These are phyloP conservation scores for Fragilaria crotonensis DNA, from an alignment of 108 stramenopile species.

Conservation along the genomic window DNA sequence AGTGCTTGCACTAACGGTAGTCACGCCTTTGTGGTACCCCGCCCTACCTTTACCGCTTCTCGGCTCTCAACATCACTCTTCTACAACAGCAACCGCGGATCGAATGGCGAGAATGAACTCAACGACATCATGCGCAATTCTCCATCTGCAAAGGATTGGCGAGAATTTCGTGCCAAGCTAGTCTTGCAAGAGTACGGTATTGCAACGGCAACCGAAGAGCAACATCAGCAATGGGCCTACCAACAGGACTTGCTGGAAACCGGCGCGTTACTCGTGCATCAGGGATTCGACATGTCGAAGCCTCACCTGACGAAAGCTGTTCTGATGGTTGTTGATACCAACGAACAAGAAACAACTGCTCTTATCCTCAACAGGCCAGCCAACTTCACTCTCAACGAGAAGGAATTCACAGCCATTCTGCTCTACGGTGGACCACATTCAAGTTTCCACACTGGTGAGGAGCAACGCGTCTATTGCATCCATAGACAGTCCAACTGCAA, in stretches of 20 bases:
- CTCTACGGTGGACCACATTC: background rate
- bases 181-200: background rate
- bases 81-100: background rate
- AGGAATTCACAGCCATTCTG: background rate
- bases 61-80: background rate
- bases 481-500: background rate
- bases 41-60: too few species aligned
- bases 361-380: background rate
- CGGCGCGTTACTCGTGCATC: background rate
- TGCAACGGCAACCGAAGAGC: background rate
- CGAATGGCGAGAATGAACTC: background rate
- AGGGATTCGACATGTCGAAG: background rate
- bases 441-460: background rate
- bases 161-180: background rate
- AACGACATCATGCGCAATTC: background rate
- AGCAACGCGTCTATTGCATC: background rate
- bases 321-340: background rate
- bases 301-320: background rate
- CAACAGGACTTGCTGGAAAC: background rate
- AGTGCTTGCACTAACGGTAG: too few species aligned
- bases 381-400: background rate
- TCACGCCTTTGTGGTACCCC: too few species aligned
- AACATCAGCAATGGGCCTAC: background rate
- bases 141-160: background rate
- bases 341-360: background rate